Evolutionary conservation across 306 rosid species (phyloP), one percentile per base, ranked within the genome.

Genomic region (Ochetophila trinervis): DNA sequence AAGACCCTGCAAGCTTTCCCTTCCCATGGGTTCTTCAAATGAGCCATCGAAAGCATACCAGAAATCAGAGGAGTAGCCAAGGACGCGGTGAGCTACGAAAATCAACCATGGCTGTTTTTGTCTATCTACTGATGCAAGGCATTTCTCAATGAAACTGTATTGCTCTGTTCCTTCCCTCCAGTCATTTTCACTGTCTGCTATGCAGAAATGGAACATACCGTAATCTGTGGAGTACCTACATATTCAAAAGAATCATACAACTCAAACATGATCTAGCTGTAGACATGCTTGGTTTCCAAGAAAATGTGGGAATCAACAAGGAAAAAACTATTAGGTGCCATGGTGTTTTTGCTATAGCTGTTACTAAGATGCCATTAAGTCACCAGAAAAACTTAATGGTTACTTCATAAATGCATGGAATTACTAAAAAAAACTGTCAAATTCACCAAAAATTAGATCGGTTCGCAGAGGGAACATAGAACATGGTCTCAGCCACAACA

Each of bases 41-140:
- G 93, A 73, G 10, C 91, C 97, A 12, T 83, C 83, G 56, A 3
- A 0, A 35, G 53, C 88, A 76, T 88, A 86, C 68, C 65, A 79
- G 30, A 21, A 66, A 56, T 67, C 62, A 9, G 97, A 88, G 15
- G 97, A 86, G 76, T 91, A 88, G 21, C 97, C 97, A 19, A 91
- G 91, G 45, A 88, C 97, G 14, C 97, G 85, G 73, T 91, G 97
- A 49, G 87, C 96, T 4, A 80, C 76, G 42, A 91, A 91, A 70
- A 91, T 88, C 78, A 91, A 70, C 96, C 97, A 88, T 0, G 97
- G 97, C 54, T 91, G 97, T 63, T 79, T 88, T 56, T 80, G 83
- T 78, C 94, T 83, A 70, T 91, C 96, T 2, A 57, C 96, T 19
- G 97, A 81, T 61, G 97, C 91, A 68, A 86, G 79, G 75, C 96